Evolutionary conservation across 441 rosid genomes (phyloP).

Genomic region (Metrosideros polymorpha): DNA sequence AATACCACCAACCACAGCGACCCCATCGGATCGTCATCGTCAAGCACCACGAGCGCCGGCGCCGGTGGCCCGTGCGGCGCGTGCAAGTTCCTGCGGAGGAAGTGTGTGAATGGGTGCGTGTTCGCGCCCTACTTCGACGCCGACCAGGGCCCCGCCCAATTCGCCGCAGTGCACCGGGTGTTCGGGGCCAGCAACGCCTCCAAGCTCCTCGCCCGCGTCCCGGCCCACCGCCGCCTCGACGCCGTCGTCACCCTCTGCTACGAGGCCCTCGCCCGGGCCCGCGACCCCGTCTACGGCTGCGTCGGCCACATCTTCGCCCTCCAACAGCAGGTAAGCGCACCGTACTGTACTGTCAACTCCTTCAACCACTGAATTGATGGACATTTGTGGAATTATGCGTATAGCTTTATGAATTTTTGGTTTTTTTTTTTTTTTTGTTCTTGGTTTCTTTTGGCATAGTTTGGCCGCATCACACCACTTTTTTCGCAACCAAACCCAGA

Average conservation of each 20-base stretch:
- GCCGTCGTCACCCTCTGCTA: conserved; percentile 63
- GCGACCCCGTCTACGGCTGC: conserved; percentile 77
- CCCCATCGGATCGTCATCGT: not conserved
- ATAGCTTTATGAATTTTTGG: not conserved
- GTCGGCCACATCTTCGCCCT: conserved; percentile 62
- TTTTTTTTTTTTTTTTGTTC: not conserved
- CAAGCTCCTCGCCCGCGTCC: conserved; percentile 51
- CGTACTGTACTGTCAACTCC: not conserved
- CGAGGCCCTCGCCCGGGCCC: conserved; percentile 64
- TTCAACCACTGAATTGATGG: not conserved
- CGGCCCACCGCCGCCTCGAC: conserved; percentile 49
- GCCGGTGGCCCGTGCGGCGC: conserved; percentile 75
- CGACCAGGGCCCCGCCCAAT: conserved; percentile 62
- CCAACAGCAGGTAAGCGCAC: conserved; percentile 40
- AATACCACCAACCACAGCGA: not conserved
- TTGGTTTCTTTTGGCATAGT: not conserved
- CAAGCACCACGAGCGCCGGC: conserved; percentile 1
- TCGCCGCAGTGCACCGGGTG: conserved; percentile 80
- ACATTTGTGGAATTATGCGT: not conserved
- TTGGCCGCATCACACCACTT: no score
- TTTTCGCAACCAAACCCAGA: not conserved
- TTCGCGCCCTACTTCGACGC: conserved; percentile 82
- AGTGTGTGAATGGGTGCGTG: conserved; percentile 63
- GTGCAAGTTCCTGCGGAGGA: conserved; percentile 70
- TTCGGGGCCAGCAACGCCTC: conserved; percentile 88